Evolutionary conservation across 1,284 basidiomycete species (phyloP).

Genomic region (Trichosporon asahii): DNA sequence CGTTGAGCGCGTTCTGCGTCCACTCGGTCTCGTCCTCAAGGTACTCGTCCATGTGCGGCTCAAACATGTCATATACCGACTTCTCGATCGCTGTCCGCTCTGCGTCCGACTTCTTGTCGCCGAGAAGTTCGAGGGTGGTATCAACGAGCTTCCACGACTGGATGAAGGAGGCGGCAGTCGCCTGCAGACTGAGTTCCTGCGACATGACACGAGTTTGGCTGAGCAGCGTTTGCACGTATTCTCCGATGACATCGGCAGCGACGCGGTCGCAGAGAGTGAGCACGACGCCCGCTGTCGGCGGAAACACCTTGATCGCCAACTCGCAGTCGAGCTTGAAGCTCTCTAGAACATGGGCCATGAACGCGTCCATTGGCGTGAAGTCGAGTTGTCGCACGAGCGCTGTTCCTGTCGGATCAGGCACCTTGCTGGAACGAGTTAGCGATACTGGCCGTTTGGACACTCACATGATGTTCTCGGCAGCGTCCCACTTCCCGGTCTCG

Average conservation of each 20-base stretch:
- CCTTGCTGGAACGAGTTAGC: constrained; percentile 29
- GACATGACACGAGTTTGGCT: constrained; percentile 72
- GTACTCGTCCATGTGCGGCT: constrained; percentile 93
- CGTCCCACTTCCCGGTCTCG: constrained; percentile 71
- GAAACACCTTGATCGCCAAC: constrained; percentile 80
- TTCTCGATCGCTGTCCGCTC: constrained; percentile 65
- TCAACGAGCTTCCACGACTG: constrained; percentile 85
- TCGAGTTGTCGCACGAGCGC: constrained; percentile 56
- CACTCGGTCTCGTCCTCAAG: constrained; percentile 87
- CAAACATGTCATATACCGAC: constrained; percentile 87
- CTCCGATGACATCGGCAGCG: constrained; percentile 59
- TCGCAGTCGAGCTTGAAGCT: constrained; percentile 71
- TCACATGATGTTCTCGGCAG: constrained; percentile 77
- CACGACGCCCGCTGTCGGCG: constrained; percentile 55
- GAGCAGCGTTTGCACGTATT: constrained; percentile 78
- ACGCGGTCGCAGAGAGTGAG: constrained; percentile 47
- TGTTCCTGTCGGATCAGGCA: constrained; percentile 33
- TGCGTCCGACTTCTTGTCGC: constrained; percentile 40
- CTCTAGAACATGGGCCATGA: constrained; percentile 68
- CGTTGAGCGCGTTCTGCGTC: constrained; percentile 69
- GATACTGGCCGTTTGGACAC: constrained; percentile 42
- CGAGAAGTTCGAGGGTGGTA: constrained; percentile 57
- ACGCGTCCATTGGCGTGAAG: constrained; percentile 89
- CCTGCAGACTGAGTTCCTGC: constrained; percentile 70
- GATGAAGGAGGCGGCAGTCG: constrained; percentile 81